phyloP scores from a whole-genome alignment of 352 stramenopile species.

The Bremia lactucae region DNA sequence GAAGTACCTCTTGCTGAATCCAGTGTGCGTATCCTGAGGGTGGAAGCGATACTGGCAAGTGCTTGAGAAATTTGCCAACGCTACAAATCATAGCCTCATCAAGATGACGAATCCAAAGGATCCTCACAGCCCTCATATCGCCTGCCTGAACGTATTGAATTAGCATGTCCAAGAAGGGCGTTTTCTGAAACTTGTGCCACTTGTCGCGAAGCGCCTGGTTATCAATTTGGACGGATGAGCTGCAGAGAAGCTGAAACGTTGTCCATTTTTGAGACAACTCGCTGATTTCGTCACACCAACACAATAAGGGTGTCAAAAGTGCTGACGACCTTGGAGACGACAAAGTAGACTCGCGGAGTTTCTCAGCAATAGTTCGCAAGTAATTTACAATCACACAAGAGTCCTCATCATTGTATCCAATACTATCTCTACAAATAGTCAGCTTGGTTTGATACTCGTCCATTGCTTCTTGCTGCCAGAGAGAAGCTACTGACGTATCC shows the following conservation, averaged over 20 bases:
- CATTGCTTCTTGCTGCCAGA: conserved; percentile 1
- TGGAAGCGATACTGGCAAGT: conserved; percentile 29
- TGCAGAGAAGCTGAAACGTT: conserved; percentile 52
- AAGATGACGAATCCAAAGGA: conserved; percentile 48
- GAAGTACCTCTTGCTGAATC: conserved; percentile 43
- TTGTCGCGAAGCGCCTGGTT: conserved; percentile 6
- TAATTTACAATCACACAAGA: conserved; percentile 10
- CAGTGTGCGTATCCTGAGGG: conserved; percentile 39
- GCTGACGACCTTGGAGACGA: conserved; percentile 5
- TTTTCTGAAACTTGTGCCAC: conserved; percentile 30
- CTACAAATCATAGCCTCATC: conserved; percentile 20
- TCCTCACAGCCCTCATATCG: conserved; percentile 35
- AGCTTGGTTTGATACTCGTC: conserved; percentile 8
- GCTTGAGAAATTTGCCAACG: conserved; percentile 28
- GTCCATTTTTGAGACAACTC: conserved; percentile 49
- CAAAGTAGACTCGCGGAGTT: conserved; percentile 6
- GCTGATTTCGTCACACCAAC: conserved; percentile 26
- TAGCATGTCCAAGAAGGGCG: conserved; percentile 27
- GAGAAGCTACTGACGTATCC: conserved; percentile 1
- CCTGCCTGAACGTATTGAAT: conserved; percentile 35
- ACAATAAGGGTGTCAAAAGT: conserved; percentile 3
- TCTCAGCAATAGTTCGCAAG: conserved; percentile 8
- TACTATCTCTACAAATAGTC: conserved; percentile 2
- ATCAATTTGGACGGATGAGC: conserved; percentile 3
- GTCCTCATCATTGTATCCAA: conserved; percentile 19